phyloP scores from a whole-genome alignment of 257 asterid species.

The Lantana camara region DNA sequence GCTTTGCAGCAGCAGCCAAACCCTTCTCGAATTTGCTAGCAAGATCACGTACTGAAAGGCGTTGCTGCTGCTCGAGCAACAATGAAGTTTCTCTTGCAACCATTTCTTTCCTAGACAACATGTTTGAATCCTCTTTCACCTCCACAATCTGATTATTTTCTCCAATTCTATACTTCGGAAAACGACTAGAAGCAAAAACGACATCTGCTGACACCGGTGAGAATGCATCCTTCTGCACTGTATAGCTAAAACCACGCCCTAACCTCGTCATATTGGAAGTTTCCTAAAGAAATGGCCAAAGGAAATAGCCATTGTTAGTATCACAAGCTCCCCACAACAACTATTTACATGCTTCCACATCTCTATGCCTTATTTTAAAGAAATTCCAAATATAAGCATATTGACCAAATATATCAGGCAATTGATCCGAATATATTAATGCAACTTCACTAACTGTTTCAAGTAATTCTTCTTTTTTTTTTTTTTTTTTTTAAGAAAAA shows the following conservation, averaged over 20 bases:
- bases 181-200: constrained; percentile 67
- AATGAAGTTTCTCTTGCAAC: constrained; percentile 80
- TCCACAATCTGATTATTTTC: constrained; percentile 79
- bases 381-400: constrained; percentile 27
- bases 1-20: constrained; percentile 89
- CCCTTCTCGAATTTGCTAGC: constrained; percentile 96
- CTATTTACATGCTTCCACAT: constrained; percentile 1
- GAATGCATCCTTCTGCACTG: constrained; percentile 75
- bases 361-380: neutral
- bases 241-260: constrained; percentile 72
- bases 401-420: constrained; percentile 18
- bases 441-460: constrained; percentile 6
- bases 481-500: neutral
- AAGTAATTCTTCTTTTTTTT: neutral
- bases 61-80: constrained; percentile 81
- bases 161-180: constrained; percentile 78
- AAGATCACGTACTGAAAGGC: constrained; percentile 97
- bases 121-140: constrained; percentile 59
- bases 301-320: neutral
- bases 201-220: constrained; percentile 89
- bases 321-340: constrained; percentile 4
- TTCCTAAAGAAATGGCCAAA: constrained; percentile 27
- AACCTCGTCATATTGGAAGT: constrained; percentile 68
- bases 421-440: constrained; percentile 11
- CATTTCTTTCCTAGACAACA: constrained; percentile 67